Conservation (phyloP, 345 rosid genomes). For the Conringia planisiliqua region DNA sequence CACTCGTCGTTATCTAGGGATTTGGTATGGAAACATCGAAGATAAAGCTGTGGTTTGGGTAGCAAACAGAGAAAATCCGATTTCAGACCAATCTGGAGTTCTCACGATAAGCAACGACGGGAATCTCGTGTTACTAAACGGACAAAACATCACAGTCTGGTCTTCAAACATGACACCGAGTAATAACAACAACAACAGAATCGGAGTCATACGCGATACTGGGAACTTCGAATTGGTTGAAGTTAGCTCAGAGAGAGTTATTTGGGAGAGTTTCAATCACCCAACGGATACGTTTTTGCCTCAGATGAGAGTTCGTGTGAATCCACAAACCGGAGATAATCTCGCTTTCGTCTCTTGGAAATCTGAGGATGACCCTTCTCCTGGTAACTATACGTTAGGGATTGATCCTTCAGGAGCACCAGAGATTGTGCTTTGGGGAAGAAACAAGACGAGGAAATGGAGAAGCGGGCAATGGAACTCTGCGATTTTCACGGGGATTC, state of each 20-base stretch:
- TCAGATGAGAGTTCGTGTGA: constrained; percentile 53
- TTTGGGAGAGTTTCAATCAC: constrained; percentile 65
- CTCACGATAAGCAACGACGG: constrained; percentile 49
- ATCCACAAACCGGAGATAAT: constrained; percentile 37
- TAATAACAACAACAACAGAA: constrained; percentile 32
- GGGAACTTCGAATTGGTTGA: constrained; percentile 42
- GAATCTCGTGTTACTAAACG: constrained; percentile 46
- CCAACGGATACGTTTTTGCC: constrained; percentile 63
- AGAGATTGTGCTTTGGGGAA: constrained; percentile 74
- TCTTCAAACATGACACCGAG: constrained; percentile 31
- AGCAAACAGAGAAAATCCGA: constrained; percentile 60
- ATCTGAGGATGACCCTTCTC: constrained; percentile 55
- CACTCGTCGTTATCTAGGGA: constrained; percentile 22
- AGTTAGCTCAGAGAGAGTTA: constrained; percentile 12
- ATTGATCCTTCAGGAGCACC: constrained; percentile 62
- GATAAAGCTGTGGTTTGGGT: constrained; percentile 37
- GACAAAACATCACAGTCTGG: constrained; percentile 44
- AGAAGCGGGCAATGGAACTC: constrained; percentile 83
- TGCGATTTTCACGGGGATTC: constrained; percentile 53
- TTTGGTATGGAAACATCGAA: constrained; percentile 35
- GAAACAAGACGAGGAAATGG: constrained; percentile 51
- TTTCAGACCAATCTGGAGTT: constrained; percentile 42
- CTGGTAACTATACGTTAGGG: constrained; percentile 57
- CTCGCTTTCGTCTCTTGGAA: constrained; percentile 56
- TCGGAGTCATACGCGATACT: constrained; percentile 9